A percentile compares a stretch with the other conserved stretches of the same genome.
Evolutionary conservation across 306 rosid species (phyloP).

Genomic region (Vachellia collinsii): DNA sequence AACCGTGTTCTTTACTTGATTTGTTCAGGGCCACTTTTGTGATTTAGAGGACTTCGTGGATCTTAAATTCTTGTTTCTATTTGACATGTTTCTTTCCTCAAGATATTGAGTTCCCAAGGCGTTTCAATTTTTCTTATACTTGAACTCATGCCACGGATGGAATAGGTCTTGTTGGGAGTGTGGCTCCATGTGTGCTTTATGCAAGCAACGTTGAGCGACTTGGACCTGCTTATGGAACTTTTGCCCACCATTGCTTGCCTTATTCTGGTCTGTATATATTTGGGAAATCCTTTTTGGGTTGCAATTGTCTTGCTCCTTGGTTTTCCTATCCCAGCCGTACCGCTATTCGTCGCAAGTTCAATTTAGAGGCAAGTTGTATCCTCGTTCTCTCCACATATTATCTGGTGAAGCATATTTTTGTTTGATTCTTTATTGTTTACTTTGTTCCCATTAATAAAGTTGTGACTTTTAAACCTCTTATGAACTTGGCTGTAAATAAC

Average conservation of each 20-base stretch:
- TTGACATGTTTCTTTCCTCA: constrained; percentile 10
- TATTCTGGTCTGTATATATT: constrained; percentile 72
- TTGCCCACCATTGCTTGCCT: constrained; percentile 73
- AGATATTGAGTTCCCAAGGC: not conserved
- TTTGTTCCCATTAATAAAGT: constrained; percentile 26
- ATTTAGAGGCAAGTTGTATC: constrained; percentile 76
- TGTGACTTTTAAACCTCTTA: not conserved
- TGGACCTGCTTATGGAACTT: constrained; percentile 67
- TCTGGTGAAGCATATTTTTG: not conserved
- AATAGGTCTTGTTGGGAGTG: constrained; percentile 86
- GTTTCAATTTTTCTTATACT: not conserved
- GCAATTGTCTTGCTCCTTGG: constrained; percentile 84
- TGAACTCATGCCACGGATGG: constrained; percentile 23
- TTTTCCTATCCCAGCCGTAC: constrained; percentile 79
- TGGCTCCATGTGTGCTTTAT: constrained; percentile 94
- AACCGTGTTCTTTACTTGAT: not conserved
- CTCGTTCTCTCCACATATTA: constrained; percentile 7
- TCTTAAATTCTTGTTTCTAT: constrained; percentile 1
- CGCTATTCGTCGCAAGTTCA: constrained; percentile 78
- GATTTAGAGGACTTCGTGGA: not conserved
- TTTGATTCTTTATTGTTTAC: not conserved
- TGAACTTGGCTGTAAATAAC: constrained; percentile 11
- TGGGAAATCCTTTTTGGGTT: constrained; percentile 72
- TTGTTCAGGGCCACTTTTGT: constrained; percentile 8
- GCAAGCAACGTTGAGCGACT: constrained; percentile 93